Evolutionary conservation across 805 yeast species (phyloP).

Genomic region (Metschnikowia amazonensis): DNA sequence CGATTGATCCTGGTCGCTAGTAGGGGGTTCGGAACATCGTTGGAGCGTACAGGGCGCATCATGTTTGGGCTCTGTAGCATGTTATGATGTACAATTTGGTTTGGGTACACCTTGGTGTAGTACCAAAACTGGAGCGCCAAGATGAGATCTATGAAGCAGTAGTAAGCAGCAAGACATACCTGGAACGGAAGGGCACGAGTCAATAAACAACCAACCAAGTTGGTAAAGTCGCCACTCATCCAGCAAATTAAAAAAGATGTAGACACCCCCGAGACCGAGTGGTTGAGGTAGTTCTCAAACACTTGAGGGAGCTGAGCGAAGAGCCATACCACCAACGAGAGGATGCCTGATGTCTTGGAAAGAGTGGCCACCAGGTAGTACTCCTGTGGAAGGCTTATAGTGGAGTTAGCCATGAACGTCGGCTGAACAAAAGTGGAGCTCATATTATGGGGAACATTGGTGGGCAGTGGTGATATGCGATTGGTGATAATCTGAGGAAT

Average conservation of each 20-base stretch:
- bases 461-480: neutral
- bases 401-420: conserved; percentile 6
- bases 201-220: conserved; percentile 65
- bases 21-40: conserved; percentile 8
- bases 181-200: conserved; percentile 84
- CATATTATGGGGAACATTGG: conserved; percentile 6
- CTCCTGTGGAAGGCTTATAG: conserved; percentile 14
- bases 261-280: conserved; percentile 35
- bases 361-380: conserved; percentile 11
- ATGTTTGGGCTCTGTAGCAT: conserved; percentile 36
- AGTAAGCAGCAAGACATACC: conserved; percentile 65
- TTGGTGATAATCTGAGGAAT: neutral
- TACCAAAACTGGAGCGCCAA: conserved; percentile 19
- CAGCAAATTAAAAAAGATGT: conserved; percentile 30
- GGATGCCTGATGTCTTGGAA: conserved; percentile 18
- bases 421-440: conserved; percentile 4
- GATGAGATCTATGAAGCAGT: conserved; percentile 38
- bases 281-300: conserved; percentile 28
- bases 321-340: conserved; percentile 25
- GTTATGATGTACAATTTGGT: conserved; percentile 38
- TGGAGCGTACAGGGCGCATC: conserved; percentile 23
- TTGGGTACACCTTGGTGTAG: conserved; percentile 19
- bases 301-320: conserved; percentile 31
- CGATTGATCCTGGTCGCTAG: conserved; percentile 20
- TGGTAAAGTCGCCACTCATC: conserved; percentile 42